phyloP scores from a whole-genome alignment of 768 basidiomycete species.

The Boletus tomentosulus region DNA sequence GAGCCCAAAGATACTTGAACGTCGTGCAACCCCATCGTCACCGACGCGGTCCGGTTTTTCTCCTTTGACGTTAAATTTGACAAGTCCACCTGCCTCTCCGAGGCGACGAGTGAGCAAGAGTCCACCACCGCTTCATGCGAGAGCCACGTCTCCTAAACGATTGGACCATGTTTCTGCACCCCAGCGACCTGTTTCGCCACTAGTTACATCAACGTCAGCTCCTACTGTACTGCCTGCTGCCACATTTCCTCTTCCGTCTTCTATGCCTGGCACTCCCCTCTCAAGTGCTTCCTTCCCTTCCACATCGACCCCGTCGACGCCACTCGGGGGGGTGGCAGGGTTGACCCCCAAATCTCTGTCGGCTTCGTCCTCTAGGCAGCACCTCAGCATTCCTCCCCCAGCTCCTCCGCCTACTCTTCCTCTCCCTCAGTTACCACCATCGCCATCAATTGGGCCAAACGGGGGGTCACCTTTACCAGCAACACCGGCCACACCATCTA shows the following conservation, averaged over 20 bases:
- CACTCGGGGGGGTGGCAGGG: neutral
- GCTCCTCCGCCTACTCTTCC: conserved; percentile 30
- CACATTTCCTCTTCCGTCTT: conserved; percentile 14
- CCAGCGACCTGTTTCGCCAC: conserved; percentile 10
- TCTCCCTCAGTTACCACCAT: conserved; percentile 27
- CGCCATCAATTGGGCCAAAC: conserved; percentile 4
- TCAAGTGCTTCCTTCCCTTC: conserved; percentile 12
- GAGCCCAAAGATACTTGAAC: conserved; percentile 27
- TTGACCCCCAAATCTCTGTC: conserved; percentile 7
- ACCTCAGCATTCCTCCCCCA: conserved; percentile 27
- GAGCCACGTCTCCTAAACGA: conserved; percentile 9
- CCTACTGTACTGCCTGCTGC: conserved; percentile 2
- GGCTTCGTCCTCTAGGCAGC: conserved; percentile 21
- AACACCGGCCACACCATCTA: conserved; percentile 2
- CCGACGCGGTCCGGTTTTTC: conserved; percentile 27
- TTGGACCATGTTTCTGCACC: conserved; percentile 3
- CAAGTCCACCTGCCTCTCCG: conserved; percentile 17
- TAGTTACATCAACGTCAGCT: conserved; percentile 4
- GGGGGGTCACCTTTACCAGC: conserved; percentile 1
- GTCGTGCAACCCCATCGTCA: conserved; percentile 21
- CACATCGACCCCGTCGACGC: neutral
- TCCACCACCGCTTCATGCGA: conserved; percentile 20
- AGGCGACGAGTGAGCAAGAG: conserved; percentile 25
- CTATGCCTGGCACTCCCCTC: conserved; percentile 19
- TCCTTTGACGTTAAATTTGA: conserved; percentile 24